Evolutionary conservation across 257 asterid genomes (phyloP).

Genomic region (Mentha longifolia): DNA sequence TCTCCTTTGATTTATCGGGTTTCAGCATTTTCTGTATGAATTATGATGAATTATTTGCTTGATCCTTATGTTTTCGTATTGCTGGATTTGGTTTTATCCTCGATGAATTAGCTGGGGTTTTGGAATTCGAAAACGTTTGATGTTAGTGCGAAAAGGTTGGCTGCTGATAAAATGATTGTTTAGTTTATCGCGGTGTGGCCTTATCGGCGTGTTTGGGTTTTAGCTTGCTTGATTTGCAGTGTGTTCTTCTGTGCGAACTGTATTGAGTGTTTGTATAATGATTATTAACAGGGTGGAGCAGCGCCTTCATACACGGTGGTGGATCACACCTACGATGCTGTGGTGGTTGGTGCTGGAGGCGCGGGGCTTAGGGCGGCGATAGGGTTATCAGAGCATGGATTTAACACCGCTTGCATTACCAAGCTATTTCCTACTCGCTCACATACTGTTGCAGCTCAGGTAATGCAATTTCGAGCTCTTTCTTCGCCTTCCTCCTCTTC

Average conservation of each 20-base stretch:
- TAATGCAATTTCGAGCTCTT: constrained; percentile 29
- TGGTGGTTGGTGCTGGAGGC: constrained; percentile 99
- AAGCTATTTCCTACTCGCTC: constrained; percentile 99
- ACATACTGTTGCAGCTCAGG: constrained; percentile 99
- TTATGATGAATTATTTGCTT: not conserved
- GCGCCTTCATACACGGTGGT: constrained; percentile 81
- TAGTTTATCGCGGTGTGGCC: not conserved
- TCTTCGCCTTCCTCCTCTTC: not conserved
- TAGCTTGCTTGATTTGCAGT: constrained; percentile 8
- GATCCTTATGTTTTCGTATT: not conserved
- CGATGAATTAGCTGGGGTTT: constrained; percentile 22
- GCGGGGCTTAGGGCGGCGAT: constrained; percentile 99
- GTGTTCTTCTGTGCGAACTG: not conserved
- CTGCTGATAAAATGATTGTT: not conserved
- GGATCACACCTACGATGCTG: constrained; percentile 98
- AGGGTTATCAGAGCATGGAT: constrained; percentile 98
- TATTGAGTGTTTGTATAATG: constrained; percentile 7
- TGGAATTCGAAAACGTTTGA: not conserved
- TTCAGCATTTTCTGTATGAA: not conserved
- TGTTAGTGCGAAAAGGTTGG: not conserved
- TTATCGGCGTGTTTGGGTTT: constrained; percentile 15
- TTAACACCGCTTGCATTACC: constrained; percentile 97
- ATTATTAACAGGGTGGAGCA: constrained; percentile 58
- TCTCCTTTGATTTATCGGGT: constrained; percentile 3
- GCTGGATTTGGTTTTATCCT: constrained; percentile 27